These are phyloP conservation scores for Platanthera zijinensis DNA, from an alignment of 106 monocot species.

Conservation along the genomic window DNA sequence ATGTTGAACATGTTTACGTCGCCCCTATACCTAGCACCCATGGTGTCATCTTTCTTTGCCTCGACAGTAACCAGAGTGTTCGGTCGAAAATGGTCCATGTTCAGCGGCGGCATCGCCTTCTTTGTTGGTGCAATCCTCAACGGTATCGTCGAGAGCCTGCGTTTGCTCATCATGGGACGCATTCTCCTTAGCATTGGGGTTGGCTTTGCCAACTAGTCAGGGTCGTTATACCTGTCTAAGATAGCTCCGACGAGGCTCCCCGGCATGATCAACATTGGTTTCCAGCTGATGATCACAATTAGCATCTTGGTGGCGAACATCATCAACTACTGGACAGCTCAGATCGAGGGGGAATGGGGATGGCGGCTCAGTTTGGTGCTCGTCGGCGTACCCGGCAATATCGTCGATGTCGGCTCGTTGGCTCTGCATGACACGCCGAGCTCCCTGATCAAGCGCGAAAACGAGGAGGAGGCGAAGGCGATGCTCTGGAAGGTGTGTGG, in stretches of 20 bases:
- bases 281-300: slow-evolving; percentile 42
- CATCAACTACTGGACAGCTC: slow-evolving; percentile 33
- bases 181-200: slow-evolving; percentile 8
- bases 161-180: slow-evolving; percentile 30
- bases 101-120: slow-evolving; percentile 26
- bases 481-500: slow-evolving; percentile 28
- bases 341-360: slow-evolving; percentile 26
- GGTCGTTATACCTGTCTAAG: slow-evolving; percentile 35
- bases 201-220: slow-evolving; percentile 34
- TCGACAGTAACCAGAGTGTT: slow-evolving; percentile 15
- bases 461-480: slow-evolving; percentile 22
- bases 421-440: slow-evolving; percentile 44
- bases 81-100: slow-evolving; percentile 35
- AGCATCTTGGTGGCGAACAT: slow-evolving; percentile 35
- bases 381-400: slow-evolving; percentile 20
- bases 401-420: slow-evolving; percentile 32
- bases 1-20: slow-evolving; percentile 22
- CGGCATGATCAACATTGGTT: slow-evolving; percentile 35
- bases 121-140: slow-evolving; percentile 29
- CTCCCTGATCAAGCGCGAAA: slow-evolving; percentile 31
- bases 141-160: slow-evolving; percentile 19
- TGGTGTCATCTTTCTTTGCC: slow-evolving; percentile 31
- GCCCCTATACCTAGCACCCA: slow-evolving; percentile 29
- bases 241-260: slow-evolving; percentile 27
- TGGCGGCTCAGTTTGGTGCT: slow-evolving; percentile 36